phyloP scores from a whole-genome alignment of 2,329 filamentous ascomycete genomes.

The Stylonectria norvegica region DNA sequence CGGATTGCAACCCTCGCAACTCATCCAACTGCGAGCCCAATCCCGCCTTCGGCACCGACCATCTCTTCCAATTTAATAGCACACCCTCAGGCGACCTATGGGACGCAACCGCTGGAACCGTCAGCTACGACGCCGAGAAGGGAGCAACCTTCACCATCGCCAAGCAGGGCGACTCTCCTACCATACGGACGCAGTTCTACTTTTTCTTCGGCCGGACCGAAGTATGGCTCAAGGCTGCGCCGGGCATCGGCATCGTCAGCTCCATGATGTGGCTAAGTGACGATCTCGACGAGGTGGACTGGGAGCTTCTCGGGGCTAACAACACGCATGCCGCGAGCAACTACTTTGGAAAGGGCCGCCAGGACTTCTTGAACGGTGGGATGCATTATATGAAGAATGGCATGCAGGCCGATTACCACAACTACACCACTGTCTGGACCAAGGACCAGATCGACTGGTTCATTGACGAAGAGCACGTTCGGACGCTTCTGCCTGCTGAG shows the following conservation, averaged over 20 bases:
- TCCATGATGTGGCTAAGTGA: constrained; percentile 81
- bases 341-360: constrained; percentile 73
- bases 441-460: constrained; percentile 62
- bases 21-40: constrained; percentile 64
- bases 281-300: constrained; percentile 84
- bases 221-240: constrained; percentile 71
- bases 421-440: constrained; percentile 75
- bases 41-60: constrained; percentile 63
- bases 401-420: constrained; percentile 63
- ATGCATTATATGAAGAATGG: constrained; percentile 53
- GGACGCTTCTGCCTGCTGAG: constrained; percentile 59
- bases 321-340: constrained; percentile 63
- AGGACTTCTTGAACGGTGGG: constrained; percentile 59
- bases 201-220: constrained; percentile 83
- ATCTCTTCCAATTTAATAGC: constrained; percentile 62
- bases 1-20: constrained; percentile 74
- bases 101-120: constrained; percentile 64
- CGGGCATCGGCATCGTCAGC: constrained; percentile 73
- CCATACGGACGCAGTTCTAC: constrained; percentile 75
- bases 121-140: constrained; percentile 57
- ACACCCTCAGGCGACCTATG: constrained; percentile 60
- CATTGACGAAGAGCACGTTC: constrained; percentile 64
- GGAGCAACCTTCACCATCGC: constrained; percentile 71
- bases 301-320: constrained; percentile 74
- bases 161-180: constrained; percentile 71